Evolutionary conservation across 23 red algal species (phyloP).

Genomic region (Cyanidioschyzon merolae): DNA sequence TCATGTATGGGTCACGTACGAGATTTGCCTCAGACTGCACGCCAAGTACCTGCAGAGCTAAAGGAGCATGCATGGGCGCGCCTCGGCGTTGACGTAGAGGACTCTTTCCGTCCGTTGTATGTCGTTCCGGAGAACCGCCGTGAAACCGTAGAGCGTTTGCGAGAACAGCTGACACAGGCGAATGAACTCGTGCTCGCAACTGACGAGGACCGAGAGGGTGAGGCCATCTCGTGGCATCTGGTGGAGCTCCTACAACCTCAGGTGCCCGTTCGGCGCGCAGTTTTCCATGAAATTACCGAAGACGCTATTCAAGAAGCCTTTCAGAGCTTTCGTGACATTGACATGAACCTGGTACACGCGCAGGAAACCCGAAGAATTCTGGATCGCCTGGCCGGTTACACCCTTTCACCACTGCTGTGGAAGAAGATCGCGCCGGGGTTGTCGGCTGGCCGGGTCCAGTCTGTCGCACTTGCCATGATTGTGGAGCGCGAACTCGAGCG

Average conservation of each 20-base stretch:
- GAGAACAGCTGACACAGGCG: slow-evolving; percentile 28
- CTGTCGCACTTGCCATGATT: slow-evolving; percentile 75
- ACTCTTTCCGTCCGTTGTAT: slow-evolving; percentile 79
- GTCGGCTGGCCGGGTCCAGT: slow-evolving; percentile 88
- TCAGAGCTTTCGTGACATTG: slow-evolving; percentile 50
- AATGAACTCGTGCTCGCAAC: slow-evolving; percentile 80
- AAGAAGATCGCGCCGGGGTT: slow-evolving; percentile 76
- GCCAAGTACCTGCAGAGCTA: slow-evolving; percentile 66
- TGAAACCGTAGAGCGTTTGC: slow-evolving; percentile 36
- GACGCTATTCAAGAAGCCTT: slow-evolving; percentile 53
- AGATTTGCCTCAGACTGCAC: slow-evolving; percentile 74
- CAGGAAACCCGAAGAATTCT: slow-evolving; percentile 87
- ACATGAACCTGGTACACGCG: slow-evolving; percentile 76
- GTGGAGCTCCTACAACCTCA: slow-evolving; percentile 68
- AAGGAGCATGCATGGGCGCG: slow-evolving; percentile 68
- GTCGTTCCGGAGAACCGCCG: slow-evolving; percentile 47
- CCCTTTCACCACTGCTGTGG: slow-evolving; percentile 92
- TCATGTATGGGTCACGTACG: slow-evolving; percentile 88
- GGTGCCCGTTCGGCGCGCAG: slow-evolving; percentile 71
- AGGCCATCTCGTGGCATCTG: slow-evolving; percentile 97
- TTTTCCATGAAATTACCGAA: slow-evolving; percentile 96
- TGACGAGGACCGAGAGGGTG: slow-evolving; percentile 94
- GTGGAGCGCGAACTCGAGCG: slow-evolving; percentile 64
- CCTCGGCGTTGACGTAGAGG: slow-evolving; percentile 79
- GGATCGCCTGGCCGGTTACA: slow-evolving; percentile 86